These are phyloP conservation scores for Yamadazyma dendronema DNA, from an alignment of 1,139 yeast genomes.

Conservation along the genomic window DNA sequence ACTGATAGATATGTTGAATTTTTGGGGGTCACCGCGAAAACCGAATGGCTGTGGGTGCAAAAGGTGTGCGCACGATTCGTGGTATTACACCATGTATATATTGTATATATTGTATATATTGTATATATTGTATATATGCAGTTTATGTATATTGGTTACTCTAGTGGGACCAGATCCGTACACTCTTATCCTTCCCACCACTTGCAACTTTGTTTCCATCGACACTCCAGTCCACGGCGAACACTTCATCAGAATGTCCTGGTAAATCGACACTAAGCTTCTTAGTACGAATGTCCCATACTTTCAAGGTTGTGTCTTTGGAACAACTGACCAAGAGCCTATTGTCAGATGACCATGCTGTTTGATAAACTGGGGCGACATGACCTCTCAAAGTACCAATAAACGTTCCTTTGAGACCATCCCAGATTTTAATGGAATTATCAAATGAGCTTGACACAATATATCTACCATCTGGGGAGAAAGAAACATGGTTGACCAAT, in stretches of 20 bases:
- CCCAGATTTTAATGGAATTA: conserved; percentile 94
- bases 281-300: conserved; percentile 90
- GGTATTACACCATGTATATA: too few relatives aligned
- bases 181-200: conserved; percentile 96
- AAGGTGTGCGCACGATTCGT: too few relatives aligned
- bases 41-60: conserved; percentile 1
- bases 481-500: conserved; percentile 90
- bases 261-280: conserved; percentile 88
- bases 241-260: conserved; percentile 94
- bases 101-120: not conserved
- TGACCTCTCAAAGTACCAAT: conserved; percentile 92
- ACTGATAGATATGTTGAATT: not conserved
- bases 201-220: conserved; percentile 93
- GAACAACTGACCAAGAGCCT: conserved; percentile 89
- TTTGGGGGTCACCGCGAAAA: conserved; percentile 4
- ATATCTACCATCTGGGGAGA: conserved; percentile 92
- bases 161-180: conserved; percentile 86
- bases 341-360: conserved; percentile 98
- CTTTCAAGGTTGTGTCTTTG: conserved; percentile 94
- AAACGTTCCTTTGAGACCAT: conserved; percentile 88
- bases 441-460: conserved; percentile 94
- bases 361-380: conserved; percentile 96
- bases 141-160: not conserved
- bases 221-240: conserved; percentile 96
- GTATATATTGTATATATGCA: not conserved